Conservation (phyloP, 2,329 filamentous ascomycete genomes). For the Pleurostoma richardsiae region DNA sequence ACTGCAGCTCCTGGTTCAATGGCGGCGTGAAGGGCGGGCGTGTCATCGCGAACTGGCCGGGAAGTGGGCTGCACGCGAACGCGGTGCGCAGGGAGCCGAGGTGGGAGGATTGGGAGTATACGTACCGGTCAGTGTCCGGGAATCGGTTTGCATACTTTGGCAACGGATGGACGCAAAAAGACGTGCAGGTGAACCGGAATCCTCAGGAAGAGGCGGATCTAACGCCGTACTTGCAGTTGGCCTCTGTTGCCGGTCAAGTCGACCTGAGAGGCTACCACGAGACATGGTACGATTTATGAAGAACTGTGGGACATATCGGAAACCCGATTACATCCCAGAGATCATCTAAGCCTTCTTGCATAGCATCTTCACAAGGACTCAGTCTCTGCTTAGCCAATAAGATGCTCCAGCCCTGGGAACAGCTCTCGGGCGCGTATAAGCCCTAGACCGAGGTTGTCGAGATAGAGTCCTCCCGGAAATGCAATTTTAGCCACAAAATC, state of each 20-base stretch:
- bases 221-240: constrained; percentile 52
- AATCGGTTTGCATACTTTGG: constrained; percentile 58
- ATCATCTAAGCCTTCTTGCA: too few species aligned
- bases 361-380: too few species aligned
- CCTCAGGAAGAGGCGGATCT: constrained; percentile 37
- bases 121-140: constrained; percentile 26
- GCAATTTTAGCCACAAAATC: too few species aligned
- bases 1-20: constrained; percentile 68
- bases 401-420: too few species aligned
- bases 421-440: too few species aligned
- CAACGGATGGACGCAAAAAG: constrained; percentile 57
- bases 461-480: too few species aligned
- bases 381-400: too few species aligned
- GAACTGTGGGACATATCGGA: neutral
- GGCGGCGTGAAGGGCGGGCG: constrained; percentile 53
- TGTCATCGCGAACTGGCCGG: constrained; percentile 64
- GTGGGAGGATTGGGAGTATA: constrained; percentile 47
- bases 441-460: too few species aligned
- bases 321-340: too few species aligned
- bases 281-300: constrained; percentile 47
- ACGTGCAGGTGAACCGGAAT: constrained; percentile 20
- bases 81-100: constrained; percentile 42
- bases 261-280: constrained; percentile 59
- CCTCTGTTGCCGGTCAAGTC: constrained; percentile 33
- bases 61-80: constrained; percentile 51